A percentile compares a stretch with the other conserved stretches of the same genome.
phyloP scores from a whole-genome alignment of 495 filamentous ascomycete species.

The Aspergillus heteromorphus region DNA sequence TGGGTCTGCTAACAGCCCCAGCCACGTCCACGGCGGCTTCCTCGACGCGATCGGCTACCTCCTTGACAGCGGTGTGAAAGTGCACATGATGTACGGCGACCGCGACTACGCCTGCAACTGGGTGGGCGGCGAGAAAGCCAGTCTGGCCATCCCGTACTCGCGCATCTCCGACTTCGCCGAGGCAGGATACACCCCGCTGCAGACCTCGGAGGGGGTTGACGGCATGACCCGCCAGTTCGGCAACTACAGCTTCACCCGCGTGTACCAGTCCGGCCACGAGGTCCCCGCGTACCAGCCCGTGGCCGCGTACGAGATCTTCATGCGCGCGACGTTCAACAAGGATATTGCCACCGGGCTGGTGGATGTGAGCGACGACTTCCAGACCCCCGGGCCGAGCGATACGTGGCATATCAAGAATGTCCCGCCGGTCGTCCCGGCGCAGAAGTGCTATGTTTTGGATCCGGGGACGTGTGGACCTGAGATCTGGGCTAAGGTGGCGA shows the following conservation, averaged over 20 bases:
- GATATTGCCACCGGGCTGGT: slow-evolving; percentile 4
- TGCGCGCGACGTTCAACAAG: slow-evolving; percentile 1
- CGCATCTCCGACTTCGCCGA: slow-evolving; percentile 22
- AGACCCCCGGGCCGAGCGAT: neutral
- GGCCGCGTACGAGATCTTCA: slow-evolving; percentile 5
- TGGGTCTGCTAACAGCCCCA: neutral
- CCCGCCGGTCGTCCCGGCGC: neutral
- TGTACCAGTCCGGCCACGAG: slow-evolving; percentile 46
- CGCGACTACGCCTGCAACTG: slow-evolving; percentile 46
- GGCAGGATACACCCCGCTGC: slow-evolving; percentile 34
- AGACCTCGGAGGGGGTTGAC: slow-evolving; percentile 24
- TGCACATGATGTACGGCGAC: slow-evolving; percentile 57
- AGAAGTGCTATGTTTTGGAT: slow-evolving; percentile 1
- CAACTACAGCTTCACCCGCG: slow-evolving; percentile 46
- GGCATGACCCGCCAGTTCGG: slow-evolving; percentile 45
- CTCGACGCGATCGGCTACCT: slow-evolving; percentile 39
- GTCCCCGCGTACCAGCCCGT: slow-evolving; percentile 43
- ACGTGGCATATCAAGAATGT: slow-evolving; percentile 7
- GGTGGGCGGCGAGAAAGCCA: slow-evolving; percentile 22
- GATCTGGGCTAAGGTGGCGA: slow-evolving; percentile 1
- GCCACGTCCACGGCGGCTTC: slow-evolving; percentile 21
- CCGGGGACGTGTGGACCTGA: neutral
- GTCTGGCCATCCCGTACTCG: slow-evolving; percentile 25
- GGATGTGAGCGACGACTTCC: neutral
- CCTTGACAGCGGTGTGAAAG: slow-evolving; percentile 45